Conservation (phyloP, 176 grass and related monocot genomes). For the Microstegium vimineum region DNA sequence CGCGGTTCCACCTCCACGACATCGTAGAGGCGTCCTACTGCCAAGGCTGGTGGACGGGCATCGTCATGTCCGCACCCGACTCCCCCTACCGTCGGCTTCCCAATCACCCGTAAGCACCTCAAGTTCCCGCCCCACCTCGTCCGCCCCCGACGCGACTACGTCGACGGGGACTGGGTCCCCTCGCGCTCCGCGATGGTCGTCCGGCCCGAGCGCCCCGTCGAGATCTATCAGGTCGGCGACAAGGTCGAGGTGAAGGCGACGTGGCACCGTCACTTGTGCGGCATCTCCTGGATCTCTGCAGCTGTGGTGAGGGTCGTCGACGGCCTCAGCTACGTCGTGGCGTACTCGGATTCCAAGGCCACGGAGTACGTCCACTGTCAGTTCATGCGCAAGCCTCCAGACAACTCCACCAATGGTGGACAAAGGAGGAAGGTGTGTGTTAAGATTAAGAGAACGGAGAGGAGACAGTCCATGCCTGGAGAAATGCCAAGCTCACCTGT, state of each 20-base stretch:
- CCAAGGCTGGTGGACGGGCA: slow-evolving; percentile 59
- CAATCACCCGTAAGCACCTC: slow-evolving; percentile 44
- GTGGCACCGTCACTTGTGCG: slow-evolving; percentile 24
- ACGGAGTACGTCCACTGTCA: slow-evolving; percentile 41
- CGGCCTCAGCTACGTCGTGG: slow-evolving; percentile 25
- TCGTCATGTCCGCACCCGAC: slow-evolving; percentile 15
- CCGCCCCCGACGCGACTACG: slow-evolving; percentile 38
- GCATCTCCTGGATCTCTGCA: slow-evolving; percentile 38
- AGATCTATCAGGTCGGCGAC: slow-evolving; percentile 18
- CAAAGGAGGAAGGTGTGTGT: too few species aligned
- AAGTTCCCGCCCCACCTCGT: slow-evolving; percentile 12
- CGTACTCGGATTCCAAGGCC: slow-evolving; percentile 13
- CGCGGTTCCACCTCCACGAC: slow-evolving; percentile 18
- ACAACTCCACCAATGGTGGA: too few species aligned
- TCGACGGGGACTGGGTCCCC: slow-evolving; percentile 29
- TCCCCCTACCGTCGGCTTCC: slow-evolving; percentile 31
- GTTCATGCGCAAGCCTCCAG: too few species aligned
- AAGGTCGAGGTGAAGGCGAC: slow-evolving; percentile 48
- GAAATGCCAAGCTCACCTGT: not conserved
- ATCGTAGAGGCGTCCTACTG: slow-evolving; percentile 50
- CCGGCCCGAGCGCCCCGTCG: not conserved
- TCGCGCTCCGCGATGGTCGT: not conserved
- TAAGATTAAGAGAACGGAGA: too few species aligned
- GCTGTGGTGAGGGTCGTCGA: slow-evolving; percentile 22
- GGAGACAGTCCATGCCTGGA: not conserved